These are phyloP conservation scores for Parastagonospora nodorum DNA, from an alignment of 2,329 filamentous ascomycete species.

Conservation along the genomic window DNA sequence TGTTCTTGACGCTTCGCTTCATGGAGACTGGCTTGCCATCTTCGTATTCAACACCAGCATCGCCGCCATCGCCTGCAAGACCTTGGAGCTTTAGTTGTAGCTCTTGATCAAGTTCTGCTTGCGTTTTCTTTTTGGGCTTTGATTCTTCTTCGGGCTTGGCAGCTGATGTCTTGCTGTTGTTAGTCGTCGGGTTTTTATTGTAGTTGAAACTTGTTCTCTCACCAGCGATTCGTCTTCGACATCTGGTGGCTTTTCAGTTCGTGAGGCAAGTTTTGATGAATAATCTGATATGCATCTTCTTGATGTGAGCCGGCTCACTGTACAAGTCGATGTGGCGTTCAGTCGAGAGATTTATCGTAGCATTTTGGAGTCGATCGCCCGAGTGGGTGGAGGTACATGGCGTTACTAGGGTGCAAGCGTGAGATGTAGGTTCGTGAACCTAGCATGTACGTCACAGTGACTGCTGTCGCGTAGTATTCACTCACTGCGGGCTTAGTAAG, in stretches of 20 bases:
- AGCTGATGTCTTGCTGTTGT: conserved; percentile 11
- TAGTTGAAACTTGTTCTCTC: not conserved
- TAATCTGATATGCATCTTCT: not conserved
- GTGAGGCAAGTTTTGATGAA: not conserved
- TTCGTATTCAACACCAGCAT: conserved; percentile 74
- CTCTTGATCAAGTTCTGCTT: conserved; percentile 69
- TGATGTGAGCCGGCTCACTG: not conserved
- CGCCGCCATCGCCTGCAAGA: conserved; percentile 71
- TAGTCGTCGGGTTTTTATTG: not conserved
- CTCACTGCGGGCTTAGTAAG: conserved; percentile 4
- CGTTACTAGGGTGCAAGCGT: not conserved
- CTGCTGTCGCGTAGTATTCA: conserved; percentile 7
- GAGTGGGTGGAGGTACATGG: not conserved
- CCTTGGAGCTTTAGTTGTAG: conserved; percentile 68
- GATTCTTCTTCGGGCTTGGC: conserved; percentile 15
- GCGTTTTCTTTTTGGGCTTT: conserved; percentile 56
- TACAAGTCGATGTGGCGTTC: not conserved
- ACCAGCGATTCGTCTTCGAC: conserved; percentile 3
- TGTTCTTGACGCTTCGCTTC: conserved; percentile 74
- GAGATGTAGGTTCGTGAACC: not conserved
- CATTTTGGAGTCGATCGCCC: not conserved
- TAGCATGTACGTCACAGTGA: conserved; percentile 32
- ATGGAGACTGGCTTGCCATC: conserved; percentile 73
- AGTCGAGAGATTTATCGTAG: not conserved
- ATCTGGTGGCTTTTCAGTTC: not conserved